Base-by-base conservation (phyloP, 1,139 yeast species). In the Lodderomyces margitis region DNA sequence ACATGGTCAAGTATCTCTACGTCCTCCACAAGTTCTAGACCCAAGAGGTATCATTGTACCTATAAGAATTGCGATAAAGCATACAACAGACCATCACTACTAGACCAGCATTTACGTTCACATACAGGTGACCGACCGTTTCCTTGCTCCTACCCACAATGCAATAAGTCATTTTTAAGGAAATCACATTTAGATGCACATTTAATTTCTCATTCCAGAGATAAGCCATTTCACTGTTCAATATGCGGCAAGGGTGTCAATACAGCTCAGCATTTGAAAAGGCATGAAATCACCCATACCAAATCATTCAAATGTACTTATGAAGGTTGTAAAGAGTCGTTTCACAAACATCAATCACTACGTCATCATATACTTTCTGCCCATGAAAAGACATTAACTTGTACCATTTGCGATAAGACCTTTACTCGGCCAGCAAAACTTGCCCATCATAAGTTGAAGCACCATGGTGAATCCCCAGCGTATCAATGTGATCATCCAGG, bases 121-220 rank as follows among this genome's bases (percentile, higher is more conserved):
- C 98, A 92, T 57, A 78, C 86, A 2, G 87, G 87, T 45, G 82
- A 83, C 40, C 69, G 95, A 41, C 96, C 96, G 0, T 91, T 80
- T 56, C 58, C 57, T 38, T 92, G 99, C 58, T 52, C 65, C 1
- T 45, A 52, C 3, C 57, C 62, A 8, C 71, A 64, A 5, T 92
- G 98, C 59, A 70, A 65, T 2, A 80, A 78, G 49, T 64, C 83
- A 0, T 92, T 89, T 55, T 67, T 80, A 16, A 73, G 96, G 40
- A 86, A 84, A 50, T 80, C 88, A 11, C 98, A 92, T 62, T 64
- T 92, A 36, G 78, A 80, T 40, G 79, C 89, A 16, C 99, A 92
- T 58, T 49, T 71, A 48, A 61, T 85, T 21, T 79, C 89, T 11
- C 92, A 85, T 55, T 56, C 65, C 16, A 68, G 65, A 27, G 67